A percentile compares a stretch with the other conserved stretches of the same genome.
Evolutionary conservation across 192 early-diverging fungal genomes (phyloP).

Genomic region (Podila clonocystis): DNA sequence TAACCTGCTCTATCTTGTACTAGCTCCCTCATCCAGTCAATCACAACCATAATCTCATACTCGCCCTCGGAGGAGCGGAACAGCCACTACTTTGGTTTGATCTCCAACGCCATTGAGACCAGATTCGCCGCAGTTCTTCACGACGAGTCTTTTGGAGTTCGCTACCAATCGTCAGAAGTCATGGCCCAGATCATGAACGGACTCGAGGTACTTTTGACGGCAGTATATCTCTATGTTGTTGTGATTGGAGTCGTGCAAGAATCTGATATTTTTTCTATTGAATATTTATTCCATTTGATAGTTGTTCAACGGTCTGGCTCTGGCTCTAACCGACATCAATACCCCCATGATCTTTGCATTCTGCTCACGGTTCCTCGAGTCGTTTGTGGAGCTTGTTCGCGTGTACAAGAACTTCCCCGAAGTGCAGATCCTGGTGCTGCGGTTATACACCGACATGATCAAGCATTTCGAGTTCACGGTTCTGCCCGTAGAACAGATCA

Average conservation of each 20-base stretch:
- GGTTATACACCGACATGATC: constrained; percentile 65
- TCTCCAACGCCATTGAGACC: constrained; percentile 68
- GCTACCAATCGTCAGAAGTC: constrained; percentile 63
- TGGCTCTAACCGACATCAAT: constrained; percentile 71
- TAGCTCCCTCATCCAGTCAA: constrained; percentile 71
- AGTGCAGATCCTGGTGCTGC: constrained; percentile 71
- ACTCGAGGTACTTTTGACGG: constrained; percentile 60
- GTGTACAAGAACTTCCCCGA: constrained; percentile 72
- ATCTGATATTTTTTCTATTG: not conserved
- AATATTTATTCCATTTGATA: constrained; percentile 31
- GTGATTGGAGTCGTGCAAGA: not conserved
- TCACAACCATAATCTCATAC: constrained; percentile 68
- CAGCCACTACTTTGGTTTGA: constrained; percentile 65
- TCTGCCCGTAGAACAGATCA: constrained; percentile 55
- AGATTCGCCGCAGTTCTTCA: constrained; percentile 65
- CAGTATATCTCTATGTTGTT: not conserved
- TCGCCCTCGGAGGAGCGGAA: constrained; percentile 56
- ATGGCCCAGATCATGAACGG: constrained; percentile 70
- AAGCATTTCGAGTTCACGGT: constrained; percentile 57
- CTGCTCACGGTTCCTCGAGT: constrained; percentile 65
- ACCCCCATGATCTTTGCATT: constrained; percentile 66
- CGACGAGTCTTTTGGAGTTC: constrained; percentile 63
- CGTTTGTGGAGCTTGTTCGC: constrained; percentile 71
- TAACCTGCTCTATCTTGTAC: not conserved
- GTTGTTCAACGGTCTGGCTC: constrained; percentile 83